phyloP scores from a whole-genome alignment of 75 land plant genomes.

The Picea sitchensis region DNA sequence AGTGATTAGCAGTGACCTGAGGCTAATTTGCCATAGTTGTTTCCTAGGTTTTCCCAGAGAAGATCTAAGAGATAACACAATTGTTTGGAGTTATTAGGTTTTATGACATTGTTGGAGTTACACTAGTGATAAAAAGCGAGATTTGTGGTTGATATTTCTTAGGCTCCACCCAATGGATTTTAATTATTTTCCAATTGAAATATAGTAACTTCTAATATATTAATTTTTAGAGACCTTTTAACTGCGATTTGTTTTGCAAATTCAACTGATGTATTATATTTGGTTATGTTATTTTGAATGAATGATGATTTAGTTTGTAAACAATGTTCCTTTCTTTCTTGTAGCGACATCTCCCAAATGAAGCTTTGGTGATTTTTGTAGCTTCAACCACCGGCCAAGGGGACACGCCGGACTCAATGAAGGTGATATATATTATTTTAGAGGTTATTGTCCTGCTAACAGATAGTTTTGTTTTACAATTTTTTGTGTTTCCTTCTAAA shows the following conservation, averaged over 20 bases:
- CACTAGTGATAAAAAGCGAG: too few relatives aligned
- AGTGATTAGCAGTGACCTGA: too few relatives aligned
- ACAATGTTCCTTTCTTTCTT: not conserved
- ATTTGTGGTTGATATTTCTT: too few relatives aligned
- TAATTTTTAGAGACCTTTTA: not conserved
- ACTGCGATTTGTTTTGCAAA: not conserved
- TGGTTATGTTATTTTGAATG: not conserved
- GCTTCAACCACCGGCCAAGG: constrained; percentile 98
- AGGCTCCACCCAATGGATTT: too few relatives aligned
- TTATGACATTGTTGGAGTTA: too few relatives aligned
- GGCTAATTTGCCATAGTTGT: too few relatives aligned
- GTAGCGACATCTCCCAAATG: constrained; percentile 53
- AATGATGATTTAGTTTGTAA: not conserved
- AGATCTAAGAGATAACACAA: too few relatives aligned
- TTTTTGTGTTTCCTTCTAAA: not conserved
- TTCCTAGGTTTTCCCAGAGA: too few relatives aligned
- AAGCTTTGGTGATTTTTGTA: constrained; percentile 61
- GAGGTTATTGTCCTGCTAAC: not conserved
- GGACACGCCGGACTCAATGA: constrained; percentile 87
- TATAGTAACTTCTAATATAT: too few relatives aligned
- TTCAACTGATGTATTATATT: not conserved
- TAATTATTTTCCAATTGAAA: too few relatives aligned
- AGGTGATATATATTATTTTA: constrained; percentile 33
- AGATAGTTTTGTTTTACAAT: not conserved
- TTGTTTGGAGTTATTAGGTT: too few relatives aligned